Conservation (phyloP, 2,329 filamentous ascomycete genomes). For the Cryphonectria naterciae region DNA sequence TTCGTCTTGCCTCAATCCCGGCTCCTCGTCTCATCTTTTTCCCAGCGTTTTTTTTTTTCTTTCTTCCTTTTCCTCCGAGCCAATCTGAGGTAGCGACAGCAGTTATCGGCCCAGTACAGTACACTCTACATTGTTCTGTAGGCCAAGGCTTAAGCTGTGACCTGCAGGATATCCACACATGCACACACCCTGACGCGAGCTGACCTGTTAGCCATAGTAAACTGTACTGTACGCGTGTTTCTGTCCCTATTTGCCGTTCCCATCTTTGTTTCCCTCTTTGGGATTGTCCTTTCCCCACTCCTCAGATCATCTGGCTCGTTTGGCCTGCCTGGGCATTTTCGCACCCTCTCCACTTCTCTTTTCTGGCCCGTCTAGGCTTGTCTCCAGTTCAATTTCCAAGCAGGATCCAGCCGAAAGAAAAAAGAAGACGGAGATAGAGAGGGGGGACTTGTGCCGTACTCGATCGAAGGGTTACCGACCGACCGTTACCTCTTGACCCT, state of each 20-base stretch:
- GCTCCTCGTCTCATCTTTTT: constrained; percentile 4
- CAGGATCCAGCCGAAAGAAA: not conserved
- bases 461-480: not conserved
- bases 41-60: too few species aligned
- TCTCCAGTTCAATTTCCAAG: constrained; percentile 20
- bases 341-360: constrained; percentile 3
- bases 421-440: not conserved
- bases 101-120: not conserved
- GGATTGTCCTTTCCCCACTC: constrained; percentile 8
- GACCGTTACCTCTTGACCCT: constrained; percentile 3
- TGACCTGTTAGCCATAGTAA: not conserved
- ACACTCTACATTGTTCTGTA: not conserved
- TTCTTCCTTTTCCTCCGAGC: not conserved
- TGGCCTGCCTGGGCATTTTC: not conserved
- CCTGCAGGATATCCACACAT: not conserved
- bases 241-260: constrained; percentile 10
- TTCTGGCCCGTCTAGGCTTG: not conserved
- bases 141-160: not conserved
- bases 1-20: constrained; percentile 1
- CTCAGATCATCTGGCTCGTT: not conserved
- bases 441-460: not conserved
- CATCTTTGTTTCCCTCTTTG: constrained; percentile 14
- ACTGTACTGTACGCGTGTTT: not conserved
- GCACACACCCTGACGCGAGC: not conserved
- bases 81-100: not conserved